Base-by-base conservation (phyloP, 1,284 basidiomycete species). In the Anthracocystis setariae region DNA sequence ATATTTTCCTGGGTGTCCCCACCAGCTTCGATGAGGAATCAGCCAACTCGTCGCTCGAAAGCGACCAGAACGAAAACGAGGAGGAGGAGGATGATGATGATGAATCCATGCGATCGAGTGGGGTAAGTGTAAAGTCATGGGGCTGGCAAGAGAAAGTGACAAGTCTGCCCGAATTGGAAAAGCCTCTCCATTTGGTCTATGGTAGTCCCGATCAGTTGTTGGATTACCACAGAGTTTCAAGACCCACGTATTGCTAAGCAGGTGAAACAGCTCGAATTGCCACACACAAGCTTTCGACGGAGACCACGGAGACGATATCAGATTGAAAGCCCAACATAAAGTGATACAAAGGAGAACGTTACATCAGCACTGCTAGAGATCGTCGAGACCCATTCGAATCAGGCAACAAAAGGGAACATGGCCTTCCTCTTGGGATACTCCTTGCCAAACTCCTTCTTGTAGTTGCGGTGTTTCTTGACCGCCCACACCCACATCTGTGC, bases 401-500 rank as follows among this genome's bases (percentile, higher is more conserved):
- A 71, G 20, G 68, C 68, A 45, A 89, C 76, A 85, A 91, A 92
- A 1, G 93, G 93, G 79, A 94, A 87, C 84, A 95, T 90, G 45
- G 89, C 89, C 84, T 90, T 92, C 83, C 93, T 87, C 62, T 85
- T 86, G 0, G 93, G 92, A 81, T 93, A 94, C 68, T 90, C 88
- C 74, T 89, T 89, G n/a, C 60, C 63, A 78, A 97, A 97, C 84
- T 98, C 94, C 82, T 90, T 92, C 86, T 90, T 93, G 86, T 98
- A 98, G 63, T 88, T 87, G 64, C 85, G 86, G 82, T 97, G 94
- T 86, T 97, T 98, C 86, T 94, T 94, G 44, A 88, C 80, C 12
- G 95, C 94, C 96, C 95, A 99, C 12, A 88, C 76, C 23, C 86
- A 85, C 93, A 98, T 98, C 76, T 90, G 90, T 38, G 78, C 88